Evolutionary conservation across 192 early-diverging fungal genomes (phyloP).

Genomic region (Globomyces pollinis-pini): DNA sequence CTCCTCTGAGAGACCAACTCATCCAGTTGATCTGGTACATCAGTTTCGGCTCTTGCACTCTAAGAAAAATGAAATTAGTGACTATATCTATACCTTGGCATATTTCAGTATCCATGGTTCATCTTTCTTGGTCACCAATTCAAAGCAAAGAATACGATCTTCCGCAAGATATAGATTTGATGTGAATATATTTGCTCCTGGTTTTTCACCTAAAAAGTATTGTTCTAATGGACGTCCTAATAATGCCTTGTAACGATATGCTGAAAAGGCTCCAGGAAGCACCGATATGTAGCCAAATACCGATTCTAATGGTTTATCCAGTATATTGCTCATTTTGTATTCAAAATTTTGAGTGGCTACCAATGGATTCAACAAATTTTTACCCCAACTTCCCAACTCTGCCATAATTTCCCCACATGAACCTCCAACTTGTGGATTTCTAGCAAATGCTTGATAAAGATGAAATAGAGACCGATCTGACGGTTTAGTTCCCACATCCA

Average conservation of each 20-base stretch:
- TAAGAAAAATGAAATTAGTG: no score
- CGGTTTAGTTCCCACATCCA: constrained; percentile 72
- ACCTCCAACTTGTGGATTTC: constrained; percentile 61
- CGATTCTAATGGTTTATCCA: constrained; percentile 80
- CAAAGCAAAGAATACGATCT: constrained; percentile 80
- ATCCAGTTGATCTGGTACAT: constrained; percentile 63
- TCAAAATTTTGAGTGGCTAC: constrained; percentile 79
- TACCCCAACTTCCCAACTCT: constrained; percentile 52
- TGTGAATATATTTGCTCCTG: constrained; percentile 55
- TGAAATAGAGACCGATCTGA: constrained; percentile 60
- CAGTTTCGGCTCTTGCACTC: constrained; percentile 68
- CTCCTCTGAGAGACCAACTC: constrained; percentile 49
- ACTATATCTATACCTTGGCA: no score
- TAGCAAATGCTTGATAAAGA: constrained; percentile 67
- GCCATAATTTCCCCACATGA: constrained; percentile 75
- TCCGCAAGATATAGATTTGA: constrained; percentile 80
- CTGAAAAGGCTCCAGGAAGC: constrained; percentile 81
- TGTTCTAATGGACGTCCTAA: constrained; percentile 63
- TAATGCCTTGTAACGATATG: constrained; percentile 69
- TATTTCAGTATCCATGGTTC: constrained; percentile 67
- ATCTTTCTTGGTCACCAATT: constrained; percentile 67
- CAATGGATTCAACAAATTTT: constrained; percentile 58
- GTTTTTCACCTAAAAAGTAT: constrained; percentile 61
- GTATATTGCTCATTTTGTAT: constrained; percentile 83
- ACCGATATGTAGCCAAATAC: constrained; percentile 93